These are phyloP conservation scores for Phytophthora melonis DNA, from an alignment of 352 stramenopile species.

Conservation along the genomic window DNA sequence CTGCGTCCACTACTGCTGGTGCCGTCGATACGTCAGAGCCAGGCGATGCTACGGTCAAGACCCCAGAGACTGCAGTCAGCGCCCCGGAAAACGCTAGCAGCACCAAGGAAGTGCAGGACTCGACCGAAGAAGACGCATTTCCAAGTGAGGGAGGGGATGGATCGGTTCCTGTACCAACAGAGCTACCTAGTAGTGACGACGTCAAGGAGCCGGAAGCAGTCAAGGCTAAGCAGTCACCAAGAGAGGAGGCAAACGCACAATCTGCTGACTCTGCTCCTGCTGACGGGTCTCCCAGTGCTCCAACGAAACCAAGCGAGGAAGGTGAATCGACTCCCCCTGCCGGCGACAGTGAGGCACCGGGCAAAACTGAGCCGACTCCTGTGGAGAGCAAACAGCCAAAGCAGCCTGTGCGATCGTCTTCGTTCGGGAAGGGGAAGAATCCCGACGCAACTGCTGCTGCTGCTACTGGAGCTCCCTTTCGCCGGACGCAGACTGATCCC, in stretches of 20 bases:
- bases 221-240: background rate
- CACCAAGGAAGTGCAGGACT: background rate
- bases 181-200: background rate
- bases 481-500: conserved; percentile 37
- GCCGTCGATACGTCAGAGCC: too few relatives aligned
- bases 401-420: conserved; percentile 22
- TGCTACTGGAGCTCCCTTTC: conserved; percentile 20
- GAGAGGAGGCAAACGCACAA: background rate
- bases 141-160: conserved; percentile 18
- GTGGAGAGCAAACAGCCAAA: conserved; percentile 7
- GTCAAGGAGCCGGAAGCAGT: conserved; percentile 2
- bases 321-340: background rate
- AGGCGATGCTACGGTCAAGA: background rate
- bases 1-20: too few relatives aligned
- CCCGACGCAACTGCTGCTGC: background rate
- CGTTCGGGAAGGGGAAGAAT: conserved; percentile 32
- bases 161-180: conserved; percentile 12
- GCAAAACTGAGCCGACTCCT: background rate
- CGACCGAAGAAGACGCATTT: background rate
- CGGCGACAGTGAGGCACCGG: background rate
- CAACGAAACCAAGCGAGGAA: conserved; percentile 2
- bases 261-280: background rate
- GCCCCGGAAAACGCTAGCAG: background rate
- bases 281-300: background rate
- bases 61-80: background rate